These are phyloP conservation scores for Solanum acaule DNA, from an alignment of 257 asterid genomes.

Conservation along the genomic window DNA sequence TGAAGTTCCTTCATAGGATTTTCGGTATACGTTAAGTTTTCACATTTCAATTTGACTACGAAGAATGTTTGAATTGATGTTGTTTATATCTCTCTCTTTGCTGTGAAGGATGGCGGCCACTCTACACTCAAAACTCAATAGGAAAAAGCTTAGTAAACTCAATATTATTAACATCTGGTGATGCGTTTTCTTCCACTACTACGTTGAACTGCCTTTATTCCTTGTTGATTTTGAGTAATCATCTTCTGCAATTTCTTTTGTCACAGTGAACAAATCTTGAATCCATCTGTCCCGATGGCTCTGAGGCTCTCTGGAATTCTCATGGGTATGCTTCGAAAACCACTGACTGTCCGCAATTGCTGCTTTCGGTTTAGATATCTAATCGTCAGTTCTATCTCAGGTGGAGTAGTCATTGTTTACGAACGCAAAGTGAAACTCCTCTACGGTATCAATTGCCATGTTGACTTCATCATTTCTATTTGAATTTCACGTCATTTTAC, in stretches of 20 bases:
- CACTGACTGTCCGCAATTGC: neutral
- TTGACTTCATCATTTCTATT: neutral
- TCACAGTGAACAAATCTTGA: constrained; percentile 71
- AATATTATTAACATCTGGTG: constrained; percentile 79
- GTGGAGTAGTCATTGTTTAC: constrained; percentile 93
- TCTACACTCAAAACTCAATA: constrained; percentile 62
- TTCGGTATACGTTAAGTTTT: neutral
- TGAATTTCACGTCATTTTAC: neutral
- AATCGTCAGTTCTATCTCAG: constrained; percentile 16
- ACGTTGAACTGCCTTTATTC: neutral
- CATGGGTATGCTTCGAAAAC: constrained; percentile 52
- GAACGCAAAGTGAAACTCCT: constrained; percentile 90
- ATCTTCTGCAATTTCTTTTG: neutral
- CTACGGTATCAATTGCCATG: constrained; percentile 43
- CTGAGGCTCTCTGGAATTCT: constrained; percentile 93
- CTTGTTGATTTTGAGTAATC: neutral
- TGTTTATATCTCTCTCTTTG: neutral
- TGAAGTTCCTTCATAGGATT: neutral
- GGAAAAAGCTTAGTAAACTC: constrained; percentile 63
- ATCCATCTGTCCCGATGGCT: constrained; percentile 95
- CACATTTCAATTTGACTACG: neutral
- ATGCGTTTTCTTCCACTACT: neutral
- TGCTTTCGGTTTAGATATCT: neutral
- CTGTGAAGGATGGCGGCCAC: constrained; percentile 95
- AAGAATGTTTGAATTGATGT: neutral